Evolutionary conservation across 164 flowering plant species (phyloP).

Genomic region (Vitis amurensis): DNA sequence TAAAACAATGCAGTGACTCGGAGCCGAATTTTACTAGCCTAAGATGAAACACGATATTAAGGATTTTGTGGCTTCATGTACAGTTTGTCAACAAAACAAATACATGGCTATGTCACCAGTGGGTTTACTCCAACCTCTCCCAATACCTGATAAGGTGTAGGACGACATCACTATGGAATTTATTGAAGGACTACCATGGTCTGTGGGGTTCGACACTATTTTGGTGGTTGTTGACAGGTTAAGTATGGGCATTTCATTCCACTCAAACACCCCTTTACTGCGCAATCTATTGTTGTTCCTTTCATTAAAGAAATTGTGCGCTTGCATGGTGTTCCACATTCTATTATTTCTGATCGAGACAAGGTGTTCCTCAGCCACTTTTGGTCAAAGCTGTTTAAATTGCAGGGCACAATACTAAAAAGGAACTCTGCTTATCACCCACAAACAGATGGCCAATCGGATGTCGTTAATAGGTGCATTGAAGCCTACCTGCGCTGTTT

Average conservation of each 20-base stretch:
- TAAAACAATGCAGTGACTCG: too few species aligned
- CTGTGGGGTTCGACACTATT: not conserved
- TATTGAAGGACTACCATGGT: not conserved
- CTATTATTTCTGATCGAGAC: not conserved
- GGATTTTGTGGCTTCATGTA: not conserved
- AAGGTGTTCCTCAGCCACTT: not conserved
- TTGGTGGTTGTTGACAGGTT: not conserved
- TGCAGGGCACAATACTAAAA: not conserved
- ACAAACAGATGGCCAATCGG: not conserved
- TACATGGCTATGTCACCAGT: not conserved
- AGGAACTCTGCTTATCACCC: not conserved
- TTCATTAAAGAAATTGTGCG: not conserved
- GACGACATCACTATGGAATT: not conserved
- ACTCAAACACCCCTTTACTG: not conserved
- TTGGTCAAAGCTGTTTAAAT: too few species aligned
- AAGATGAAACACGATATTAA: too few species aligned
- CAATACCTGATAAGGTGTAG: not conserved
- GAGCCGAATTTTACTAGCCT: too few species aligned
- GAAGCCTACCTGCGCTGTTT: not conserved
- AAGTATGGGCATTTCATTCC: not conserved
- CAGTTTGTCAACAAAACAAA: not conserved
- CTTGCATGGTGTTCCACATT: not conserved
- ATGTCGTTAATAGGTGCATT: not conserved
- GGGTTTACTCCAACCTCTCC: not conserved
- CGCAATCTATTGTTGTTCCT: not conserved